Evolutionary conservation across 2,329 filamentous ascomycete genomes (phyloP), one percentile per base, ranked within the genome.

Genomic region (Elsinoe ampelina): DNA sequence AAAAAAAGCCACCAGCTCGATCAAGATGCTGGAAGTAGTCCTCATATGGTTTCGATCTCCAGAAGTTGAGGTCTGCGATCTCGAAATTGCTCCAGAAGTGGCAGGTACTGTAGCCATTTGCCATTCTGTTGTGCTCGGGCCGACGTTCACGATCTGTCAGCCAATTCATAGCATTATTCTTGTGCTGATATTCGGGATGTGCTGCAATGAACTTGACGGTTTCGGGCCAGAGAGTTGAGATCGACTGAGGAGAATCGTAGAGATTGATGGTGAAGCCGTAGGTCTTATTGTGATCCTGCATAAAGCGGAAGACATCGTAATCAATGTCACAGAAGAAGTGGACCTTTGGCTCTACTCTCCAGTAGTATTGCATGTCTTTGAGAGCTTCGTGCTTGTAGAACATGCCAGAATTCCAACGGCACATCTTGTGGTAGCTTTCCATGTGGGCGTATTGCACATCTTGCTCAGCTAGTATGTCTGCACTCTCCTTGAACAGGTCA

Each of bases 21-120:
- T 98, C 93, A 34, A 98, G 80, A 71, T 97, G 90, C 67, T 95
- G 84, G 69, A 98, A 98, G 72, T 96, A 98, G 61, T 95, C 90
- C 68, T 95, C 87, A 68, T 98, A 98, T 45, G 83, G 80, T 69
- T 91, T 82, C 67, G 89, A 88, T 50, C 93, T 79, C 88, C 90
- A 98, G 72, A 98, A 95, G 61, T 81, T 81, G 80, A 98, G 82
- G 71, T 96, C 89, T 47, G 82, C 92, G 65, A 98, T 92, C 73
- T 98, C 93, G 65, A 98, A 98, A 72, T 98, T 98, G 66, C 86
- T 93, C 93, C 93, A 98, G 77, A 98, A 98, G 72, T 98, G 93
- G 71, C 93, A 98, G 2, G 93, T 97, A 34, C 89, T 95, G 76
- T 95, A 98, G 34, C 93, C 93, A 65, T 95, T 87, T 5, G 92